A percentile compares a stretch with the other conserved stretches of the same genome.
Evolutionary conservation across 1,284 basidiomycete genomes (phyloP).

Genomic region (Rhizoctonia solani): DNA sequence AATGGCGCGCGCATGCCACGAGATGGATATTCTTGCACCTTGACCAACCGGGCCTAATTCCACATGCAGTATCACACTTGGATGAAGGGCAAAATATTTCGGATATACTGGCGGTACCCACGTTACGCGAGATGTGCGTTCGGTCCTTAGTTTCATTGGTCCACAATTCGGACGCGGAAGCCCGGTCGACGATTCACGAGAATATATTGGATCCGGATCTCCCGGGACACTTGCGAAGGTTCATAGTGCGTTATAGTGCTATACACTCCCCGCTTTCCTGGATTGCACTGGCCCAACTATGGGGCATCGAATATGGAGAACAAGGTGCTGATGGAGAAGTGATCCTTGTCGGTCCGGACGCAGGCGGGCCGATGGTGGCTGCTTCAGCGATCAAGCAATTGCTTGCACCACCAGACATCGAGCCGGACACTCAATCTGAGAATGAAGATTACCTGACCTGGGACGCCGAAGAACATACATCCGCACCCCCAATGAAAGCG

Average conservation of each 20-base stretch:
- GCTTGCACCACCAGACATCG: neutral
- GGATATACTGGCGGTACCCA: slow-evolving; percentile 6
- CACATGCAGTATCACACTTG: slow-evolving; percentile 2
- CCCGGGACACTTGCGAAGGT: slow-evolving; percentile 21
- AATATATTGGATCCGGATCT: slow-evolving; percentile 4
- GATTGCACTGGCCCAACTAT: slow-evolving; percentile 1
- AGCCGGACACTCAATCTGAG: neutral
- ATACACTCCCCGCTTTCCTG: slow-evolving; percentile 29
- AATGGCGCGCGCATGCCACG: slow-evolving; percentile 23
- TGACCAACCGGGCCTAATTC: slow-evolving; percentile 10
- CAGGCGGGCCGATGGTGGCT: neutral
- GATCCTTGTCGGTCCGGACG: slow-evolving; percentile 6
- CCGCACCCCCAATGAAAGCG: neutral
- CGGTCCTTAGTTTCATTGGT: neutral
- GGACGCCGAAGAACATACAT: slow-evolving; percentile 17
- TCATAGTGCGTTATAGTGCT: neutral
- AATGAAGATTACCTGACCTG: slow-evolving; percentile 2
- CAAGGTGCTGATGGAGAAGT: slow-evolving; percentile 26
- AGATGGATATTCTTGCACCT: slow-evolving; percentile 18
- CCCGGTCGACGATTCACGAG: neutral
- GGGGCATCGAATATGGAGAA: slow-evolving; percentile 11
- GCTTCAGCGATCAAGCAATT: slow-evolving; percentile 2
- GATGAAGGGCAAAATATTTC: neutral
- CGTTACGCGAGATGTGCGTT: slow-evolving; percentile 29
- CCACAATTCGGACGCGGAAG: neutral